Evolutionary conservation across 495 filamentous ascomycete species (phyloP).

Genomic region (Talaromyces borbonicus): DNA sequence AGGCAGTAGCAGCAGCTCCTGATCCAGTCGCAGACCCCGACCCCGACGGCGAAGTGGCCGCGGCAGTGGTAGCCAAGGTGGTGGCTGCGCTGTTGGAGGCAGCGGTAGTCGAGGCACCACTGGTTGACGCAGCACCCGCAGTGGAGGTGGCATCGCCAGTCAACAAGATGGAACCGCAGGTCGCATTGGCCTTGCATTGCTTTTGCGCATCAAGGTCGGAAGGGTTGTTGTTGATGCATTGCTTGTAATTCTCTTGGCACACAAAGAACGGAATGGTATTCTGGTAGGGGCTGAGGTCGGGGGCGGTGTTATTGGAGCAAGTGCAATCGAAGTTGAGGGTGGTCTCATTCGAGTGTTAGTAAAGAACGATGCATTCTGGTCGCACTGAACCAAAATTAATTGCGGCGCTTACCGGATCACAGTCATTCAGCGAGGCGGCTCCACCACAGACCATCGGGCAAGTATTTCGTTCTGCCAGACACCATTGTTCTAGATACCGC

Average conservation of each 20-base stretch:
- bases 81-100: constrained; percentile 10
- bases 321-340: constrained; percentile 43
- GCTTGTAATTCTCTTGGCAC: constrained; percentile 38
- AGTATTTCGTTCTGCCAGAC: constrained; percentile 32
- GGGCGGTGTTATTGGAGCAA: constrained; percentile 41
- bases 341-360: constrained; percentile 23
- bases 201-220: constrained; percentile 17
- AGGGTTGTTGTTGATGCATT: constrained; percentile 41
- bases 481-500: constrained; percentile 30
- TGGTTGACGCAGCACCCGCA: constrained; percentile 17
- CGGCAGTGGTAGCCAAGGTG: constrained; percentile 12
- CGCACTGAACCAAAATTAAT: constrained; percentile 8
- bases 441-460: constrained; percentile 40
- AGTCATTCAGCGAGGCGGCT: constrained; percentile 29
- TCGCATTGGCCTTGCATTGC: constrained; percentile 9
- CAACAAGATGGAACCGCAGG: constrained; percentile 28
- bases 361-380: not conserved
- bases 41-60: constrained; percentile 11
- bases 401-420: constrained; percentile 30
- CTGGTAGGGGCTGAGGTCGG: constrained; percentile 42
- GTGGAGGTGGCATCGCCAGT: constrained; percentile 24
- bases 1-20: constrained; percentile 16
- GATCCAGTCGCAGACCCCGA: constrained; percentile 16
- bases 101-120: too few species aligned
- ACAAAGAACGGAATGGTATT: constrained; percentile 48